Evolutionary conservation across 208 protist genomes (phyloP).

Genomic region (Trypanosomatidae sp.): DNA sequence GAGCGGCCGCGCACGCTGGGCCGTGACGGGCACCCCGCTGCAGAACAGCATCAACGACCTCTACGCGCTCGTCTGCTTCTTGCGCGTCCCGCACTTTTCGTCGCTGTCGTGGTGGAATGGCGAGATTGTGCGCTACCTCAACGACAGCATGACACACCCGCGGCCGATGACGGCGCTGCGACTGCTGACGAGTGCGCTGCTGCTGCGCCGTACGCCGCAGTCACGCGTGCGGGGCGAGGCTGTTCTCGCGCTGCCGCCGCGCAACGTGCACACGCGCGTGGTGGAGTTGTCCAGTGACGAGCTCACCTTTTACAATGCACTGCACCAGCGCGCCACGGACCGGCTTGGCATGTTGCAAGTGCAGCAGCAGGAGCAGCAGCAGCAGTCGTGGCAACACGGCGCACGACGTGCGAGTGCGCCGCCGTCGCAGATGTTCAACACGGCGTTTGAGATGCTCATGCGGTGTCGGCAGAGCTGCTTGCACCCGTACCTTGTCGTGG

Average conservation of each 20-base stretch:
- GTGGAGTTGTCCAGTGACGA: slow-evolving; percentile 24
- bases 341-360: slow-evolving; percentile 22
- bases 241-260: slow-evolving; percentile 34
- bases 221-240: slow-evolving; percentile 21
- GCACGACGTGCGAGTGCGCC: too few species aligned
- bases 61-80: slow-evolving; percentile 46
- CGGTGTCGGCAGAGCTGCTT: slow-evolving; percentile 73
- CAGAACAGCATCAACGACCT: slow-evolving; percentile 65
- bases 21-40: slow-evolving; percentile 39
- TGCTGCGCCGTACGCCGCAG: slow-evolving; percentile 47
- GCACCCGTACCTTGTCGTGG: slow-evolving; percentile 74
- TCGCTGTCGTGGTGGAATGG: slow-evolving; percentile 45
- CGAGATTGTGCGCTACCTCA: slow-evolving; percentile 40
- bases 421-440: slow-evolving; percentile 21
- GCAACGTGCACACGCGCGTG: slow-evolving; percentile 9
- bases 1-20: slow-evolving; percentile 30
- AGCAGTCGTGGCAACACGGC: too few species aligned
- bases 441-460: slow-evolving; percentile 77
- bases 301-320: slow-evolving; percentile 24
- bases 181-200: slow-evolving; percentile 30
- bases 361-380: background rate
- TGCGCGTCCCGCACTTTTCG: slow-evolving; percentile 52
- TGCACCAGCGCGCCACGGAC: slow-evolving; percentile 24
- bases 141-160: slow-evolving; percentile 20
- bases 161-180: slow-evolving; percentile 30